phyloP scores from a whole-genome alignment of 305 asterid genomes.

The Fraxinus velutina region DNA sequence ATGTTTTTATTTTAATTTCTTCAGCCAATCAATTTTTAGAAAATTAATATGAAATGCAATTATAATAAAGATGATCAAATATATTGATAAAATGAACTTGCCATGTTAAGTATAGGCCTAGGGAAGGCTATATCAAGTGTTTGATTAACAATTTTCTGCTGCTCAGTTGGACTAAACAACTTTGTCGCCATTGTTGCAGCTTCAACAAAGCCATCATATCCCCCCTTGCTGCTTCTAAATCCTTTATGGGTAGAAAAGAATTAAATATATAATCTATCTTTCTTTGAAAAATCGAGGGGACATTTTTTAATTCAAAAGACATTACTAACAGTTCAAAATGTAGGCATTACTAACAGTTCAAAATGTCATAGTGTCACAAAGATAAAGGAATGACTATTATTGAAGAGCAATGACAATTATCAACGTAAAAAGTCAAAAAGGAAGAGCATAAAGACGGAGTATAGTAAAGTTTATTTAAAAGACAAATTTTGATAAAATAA shows the following conservation, averaged over 20 bases:
- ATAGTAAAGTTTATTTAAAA: no score
- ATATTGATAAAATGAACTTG: constrained; percentile 33
- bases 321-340: no score
- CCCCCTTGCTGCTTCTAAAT: constrained; percentile 43
- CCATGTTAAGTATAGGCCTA: constrained; percentile 53
- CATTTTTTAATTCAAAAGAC: no score
- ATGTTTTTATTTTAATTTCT: background rate
- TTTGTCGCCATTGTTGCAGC: constrained; percentile 52
- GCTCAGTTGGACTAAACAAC: constrained; percentile 43
- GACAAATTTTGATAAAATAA: no score
- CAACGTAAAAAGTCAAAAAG: no score
- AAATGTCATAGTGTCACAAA: no score
- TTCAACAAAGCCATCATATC: constrained; percentile 71
- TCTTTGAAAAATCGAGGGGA: no score
- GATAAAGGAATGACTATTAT: no score
- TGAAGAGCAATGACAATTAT: no score
- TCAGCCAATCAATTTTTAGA: background rate
- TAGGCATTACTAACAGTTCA: no score
- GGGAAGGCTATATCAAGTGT: constrained; percentile 73
- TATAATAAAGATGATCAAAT: background rate
- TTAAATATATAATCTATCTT: no score
- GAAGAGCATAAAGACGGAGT: no score
- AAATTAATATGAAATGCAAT: background rate
- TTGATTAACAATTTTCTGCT: constrained; percentile 37
- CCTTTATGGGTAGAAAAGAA: constrained; percentile 33